Percentiles rank a stretch among this genome's conserved stretches.
These are phyloP conservation scores for Cercophora newfieldiana DNA, from an alignment of 495 filamentous ascomycete genomes.

Conservation along the genomic window DNA sequence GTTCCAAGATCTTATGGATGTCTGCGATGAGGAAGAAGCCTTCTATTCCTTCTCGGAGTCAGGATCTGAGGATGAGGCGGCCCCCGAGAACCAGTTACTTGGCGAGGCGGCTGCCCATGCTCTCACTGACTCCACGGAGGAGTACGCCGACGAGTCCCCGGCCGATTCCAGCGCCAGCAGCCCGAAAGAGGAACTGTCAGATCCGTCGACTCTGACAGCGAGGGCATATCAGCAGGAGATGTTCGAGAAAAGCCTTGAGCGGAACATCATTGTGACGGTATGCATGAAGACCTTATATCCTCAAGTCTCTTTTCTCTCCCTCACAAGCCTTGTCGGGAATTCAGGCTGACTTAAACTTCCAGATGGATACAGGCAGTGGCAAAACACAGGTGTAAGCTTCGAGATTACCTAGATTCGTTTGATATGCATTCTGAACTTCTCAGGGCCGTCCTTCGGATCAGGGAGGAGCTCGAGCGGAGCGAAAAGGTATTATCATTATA, in stretches of 20 bases:
- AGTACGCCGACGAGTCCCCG: not conserved
- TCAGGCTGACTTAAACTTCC: not conserved
- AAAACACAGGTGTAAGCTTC: constrained; percentile 85
- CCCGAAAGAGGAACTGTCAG: constrained; percentile 7
- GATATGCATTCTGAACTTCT: constrained; percentile 5
- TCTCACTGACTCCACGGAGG: no score
- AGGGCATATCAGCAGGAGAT: constrained; percentile 89
- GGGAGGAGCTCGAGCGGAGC: constrained; percentile 67
- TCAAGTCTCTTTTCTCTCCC: not conserved
- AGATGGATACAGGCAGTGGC: constrained; percentile 94
- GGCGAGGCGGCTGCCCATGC: no score
- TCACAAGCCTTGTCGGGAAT: constrained; percentile 1
- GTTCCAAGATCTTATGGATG: not conserved
- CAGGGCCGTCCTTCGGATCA: constrained; percentile 78
- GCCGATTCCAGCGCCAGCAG: constrained; percentile 4
- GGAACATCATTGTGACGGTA: constrained; percentile 85
- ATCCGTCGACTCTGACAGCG: constrained; percentile 40
- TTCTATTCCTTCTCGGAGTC: not conserved
- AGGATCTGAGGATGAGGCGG: not conserved
- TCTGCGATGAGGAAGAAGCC: not conserved
- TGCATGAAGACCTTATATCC: constrained; percentile 18
- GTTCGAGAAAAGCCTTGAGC: constrained; percentile 74
- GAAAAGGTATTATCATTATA: constrained; percentile 55
- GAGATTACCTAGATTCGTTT: not conserved
- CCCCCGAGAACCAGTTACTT: not conserved